phyloP scores from a whole-genome alignment of 495 filamentous ascomycete species.

The Trichocladium uniseriatum region DNA sequence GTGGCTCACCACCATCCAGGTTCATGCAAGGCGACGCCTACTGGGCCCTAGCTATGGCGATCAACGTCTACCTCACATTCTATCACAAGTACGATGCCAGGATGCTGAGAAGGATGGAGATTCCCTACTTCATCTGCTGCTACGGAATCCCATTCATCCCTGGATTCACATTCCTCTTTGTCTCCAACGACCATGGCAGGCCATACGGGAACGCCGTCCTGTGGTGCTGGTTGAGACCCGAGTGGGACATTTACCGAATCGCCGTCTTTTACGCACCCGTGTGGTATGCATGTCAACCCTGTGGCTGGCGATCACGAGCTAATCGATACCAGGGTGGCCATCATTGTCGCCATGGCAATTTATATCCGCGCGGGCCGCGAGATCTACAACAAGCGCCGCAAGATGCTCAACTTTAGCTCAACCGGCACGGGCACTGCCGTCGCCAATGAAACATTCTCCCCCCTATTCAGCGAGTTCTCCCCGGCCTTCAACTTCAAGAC shows the following conservation, averaged over 20 bases:
- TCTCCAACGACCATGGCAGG: slow-evolving; percentile 40
- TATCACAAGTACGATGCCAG: slow-evolving; percentile 64
- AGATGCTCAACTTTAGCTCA: slow-evolving; percentile 37
- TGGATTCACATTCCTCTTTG: slow-evolving; percentile 57
- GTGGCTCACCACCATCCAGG: slow-evolving; percentile 34
- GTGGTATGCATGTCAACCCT: slow-evolving; percentile 44
- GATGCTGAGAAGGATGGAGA: slow-evolving; percentile 59
- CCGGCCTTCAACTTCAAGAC: slow-evolving; percentile 44
- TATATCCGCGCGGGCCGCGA: slow-evolving; percentile 63
- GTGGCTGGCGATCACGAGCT: slow-evolving; percentile 4
- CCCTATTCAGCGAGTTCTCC: slow-evolving; percentile 6
- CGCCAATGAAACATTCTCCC: slow-evolving; percentile 7
- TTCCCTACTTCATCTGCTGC: slow-evolving; percentile 59
- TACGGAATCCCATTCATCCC: slow-evolving; percentile 71
- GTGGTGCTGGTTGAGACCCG: slow-evolving; percentile 69
- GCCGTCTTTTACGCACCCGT: slow-evolving; percentile 76
- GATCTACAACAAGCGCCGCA: slow-evolving; percentile 51
- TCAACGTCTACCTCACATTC: slow-evolving; percentile 82
- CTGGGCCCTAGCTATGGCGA: slow-evolving; percentile 78
- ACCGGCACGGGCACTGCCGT: slow-evolving; percentile 15
- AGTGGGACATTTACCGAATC: slow-evolving; percentile 67
- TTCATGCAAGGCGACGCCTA: slow-evolving; percentile 71
- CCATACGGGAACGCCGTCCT: slow-evolving; percentile 72
- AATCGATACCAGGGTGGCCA: slow-evolving; percentile 42
- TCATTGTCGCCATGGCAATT: slow-evolving; percentile 59